A percentile compares a stretch with the other conserved stretches of the same genome.
Conservation (phyloP, 2,329 filamentous ascomycete species). For the Claviceps humidiphila region DNA sequence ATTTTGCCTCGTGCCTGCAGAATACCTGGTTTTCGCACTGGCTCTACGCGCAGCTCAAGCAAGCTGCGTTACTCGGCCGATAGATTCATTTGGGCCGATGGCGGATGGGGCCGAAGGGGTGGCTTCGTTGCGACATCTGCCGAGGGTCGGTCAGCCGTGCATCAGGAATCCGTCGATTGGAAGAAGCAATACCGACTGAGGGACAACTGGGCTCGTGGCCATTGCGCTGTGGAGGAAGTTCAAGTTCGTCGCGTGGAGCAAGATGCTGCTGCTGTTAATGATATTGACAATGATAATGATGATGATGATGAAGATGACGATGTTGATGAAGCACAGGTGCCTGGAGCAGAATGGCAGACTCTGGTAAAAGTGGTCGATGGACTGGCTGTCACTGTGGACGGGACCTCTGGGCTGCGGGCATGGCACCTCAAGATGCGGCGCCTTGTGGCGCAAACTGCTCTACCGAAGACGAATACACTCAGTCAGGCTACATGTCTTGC, state of each 20-base stretch:
- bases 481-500: constrained; percentile 49
- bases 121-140: constrained; percentile 11
- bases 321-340: not conserved
- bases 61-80: constrained; percentile 33
- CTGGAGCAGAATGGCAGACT: constrained; percentile 33
- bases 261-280: constrained; percentile 4
- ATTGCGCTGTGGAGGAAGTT: constrained; percentile 68
- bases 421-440: constrained; percentile 59
- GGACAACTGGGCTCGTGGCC: constrained; percentile 82
- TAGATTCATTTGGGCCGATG: constrained; percentile 30
- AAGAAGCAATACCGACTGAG: constrained; percentile 77
- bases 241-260: constrained; percentile 35
- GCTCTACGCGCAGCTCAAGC: constrained; percentile 14
- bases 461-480: constrained; percentile 16
- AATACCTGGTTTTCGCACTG: constrained; percentile 50
- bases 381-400: constrained; percentile 65
- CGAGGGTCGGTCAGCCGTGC: not conserved
- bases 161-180: constrained; percentile 50
- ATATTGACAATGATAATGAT: constrained; percentile 14
- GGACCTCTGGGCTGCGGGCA: constrained; percentile 54
- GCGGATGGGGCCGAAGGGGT: constrained; percentile 24
- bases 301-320: constrained; percentile 16
- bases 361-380: constrained; percentile 69
- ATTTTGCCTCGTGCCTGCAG: constrained; percentile 68
- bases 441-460: constrained; percentile 38